Base-by-base conservation (phyloP, 1,139 yeast species). In the Yamadazyma sp. region DNA sequence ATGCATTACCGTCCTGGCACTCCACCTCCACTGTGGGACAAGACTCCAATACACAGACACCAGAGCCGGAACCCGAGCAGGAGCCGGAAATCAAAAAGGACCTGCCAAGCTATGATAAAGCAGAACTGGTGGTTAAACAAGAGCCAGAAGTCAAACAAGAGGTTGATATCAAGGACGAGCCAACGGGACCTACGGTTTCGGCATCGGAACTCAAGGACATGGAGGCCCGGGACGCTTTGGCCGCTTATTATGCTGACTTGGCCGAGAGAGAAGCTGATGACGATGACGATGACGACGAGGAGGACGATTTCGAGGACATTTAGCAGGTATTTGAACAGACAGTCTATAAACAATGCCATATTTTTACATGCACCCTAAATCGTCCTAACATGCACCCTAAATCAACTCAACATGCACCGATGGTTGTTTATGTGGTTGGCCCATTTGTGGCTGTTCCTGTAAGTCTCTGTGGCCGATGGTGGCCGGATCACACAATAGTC, bases 1-100 rank as follows among this genome's bases (percentile, higher is more conserved):
- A 94, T 58, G 97, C 96, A 2, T 72, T 92, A 50, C 98, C 99
- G 9, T 82, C 95, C 17, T 92, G 99, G 99, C 96, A 92, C 59
- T 78, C 85, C 48, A 83, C 83, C 50, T 82, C 94, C 53, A 89
- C 98, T 1, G 94, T 92, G 46, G 96, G 95, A 31, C 39, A 41
- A 24, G 62, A 60, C 43, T 58, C 77, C 46, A 86, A 84, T 34
- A 74, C 46, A 14, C 54, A 56, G 8, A 51, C 54, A 4, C 54
- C 58, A 9, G 56, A 50, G 20, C 47, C 48, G 3, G 45, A 35
- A 33, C 41, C 41, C 21, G 58, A 50, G 9, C 43, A 42, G 25
- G 45, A 39, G 9, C 43, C 43, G 25, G 45, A 39, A 33, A 35
- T 42, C 15, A 37, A 39, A 30, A 31, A 32, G n/a, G 25, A 26